Conservation (phyloP, 306 rosid genomes). For the Myrica gale region DNA sequence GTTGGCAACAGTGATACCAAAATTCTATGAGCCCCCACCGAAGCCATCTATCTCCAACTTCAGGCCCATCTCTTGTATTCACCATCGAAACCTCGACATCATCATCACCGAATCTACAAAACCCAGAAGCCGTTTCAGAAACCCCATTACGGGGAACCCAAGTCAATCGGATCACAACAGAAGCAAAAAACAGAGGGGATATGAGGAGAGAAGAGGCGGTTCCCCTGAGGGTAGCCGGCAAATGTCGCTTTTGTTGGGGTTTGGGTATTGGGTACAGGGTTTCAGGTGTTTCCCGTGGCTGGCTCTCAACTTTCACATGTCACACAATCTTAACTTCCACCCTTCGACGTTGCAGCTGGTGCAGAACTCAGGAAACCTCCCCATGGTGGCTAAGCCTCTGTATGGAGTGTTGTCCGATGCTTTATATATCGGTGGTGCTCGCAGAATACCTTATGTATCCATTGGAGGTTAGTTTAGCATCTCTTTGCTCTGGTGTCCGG, state of each 20-base stretch:
- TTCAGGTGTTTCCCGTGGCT: conserved; percentile 95
- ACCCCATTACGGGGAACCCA: conserved; percentile 21
- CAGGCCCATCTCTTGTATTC: conserved; percentile 32
- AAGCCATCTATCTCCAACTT: conserved; percentile 8
- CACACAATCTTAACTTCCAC: conserved; percentile 51
- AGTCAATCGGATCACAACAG: conserved; percentile 17
- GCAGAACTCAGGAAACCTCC: conserved; percentile 65
- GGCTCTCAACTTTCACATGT: conserved; percentile 81
- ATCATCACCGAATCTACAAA: conserved; percentile 21
- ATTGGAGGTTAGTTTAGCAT: conserved; percentile 60
- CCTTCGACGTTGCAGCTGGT: conserved; percentile 78
- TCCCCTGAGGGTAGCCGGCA: conserved; percentile 37
- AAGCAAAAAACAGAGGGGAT: conserved; percentile 10
- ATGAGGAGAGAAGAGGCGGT: conserved; percentile 30
- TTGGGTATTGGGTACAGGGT: conserved; percentile 91
- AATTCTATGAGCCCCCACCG: conserved; percentile 3
- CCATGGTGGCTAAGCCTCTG: conserved; percentile 89
- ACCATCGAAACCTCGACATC: conserved; percentile 27
- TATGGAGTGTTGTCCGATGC: conserved; percentile 83
- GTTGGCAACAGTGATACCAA: conserved; percentile 28
- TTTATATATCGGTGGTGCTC: conserved; percentile 69
- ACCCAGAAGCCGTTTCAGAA: conserved; percentile 18
- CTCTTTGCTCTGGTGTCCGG: conserved; percentile 6
- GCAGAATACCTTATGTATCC: conserved; percentile 69
- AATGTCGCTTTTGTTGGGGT: conserved; percentile 63